phyloP scores from a whole-genome alignment of 345 rosid species.

The Dimocarpus longan region DNA sequence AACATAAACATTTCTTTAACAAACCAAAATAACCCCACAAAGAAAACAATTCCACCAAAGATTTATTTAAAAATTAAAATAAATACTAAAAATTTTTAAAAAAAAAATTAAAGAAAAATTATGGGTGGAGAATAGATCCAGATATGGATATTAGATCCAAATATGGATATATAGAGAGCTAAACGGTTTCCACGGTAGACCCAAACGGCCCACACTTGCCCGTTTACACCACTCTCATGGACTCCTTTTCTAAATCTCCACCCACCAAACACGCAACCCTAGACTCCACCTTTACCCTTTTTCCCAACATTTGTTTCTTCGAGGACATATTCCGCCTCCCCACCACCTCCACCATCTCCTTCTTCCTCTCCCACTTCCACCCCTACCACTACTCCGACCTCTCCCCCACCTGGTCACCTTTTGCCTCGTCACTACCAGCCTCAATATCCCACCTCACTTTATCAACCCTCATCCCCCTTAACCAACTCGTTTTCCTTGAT shows the following conservation, averaged over 20 bases:
- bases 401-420: slow-evolving; percentile 71
- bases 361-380: slow-evolving; percentile 94
- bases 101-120: too few species aligned
- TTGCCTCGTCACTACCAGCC: slow-evolving; percentile 52
- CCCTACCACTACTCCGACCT: slow-evolving; percentile 87
- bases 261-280: slow-evolving; percentile 28
- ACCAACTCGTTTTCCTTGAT: slow-evolving; percentile 47
- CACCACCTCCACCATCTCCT: slow-evolving; percentile 46
- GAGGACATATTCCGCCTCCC: slow-evolving; percentile 74
- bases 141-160: too few species aligned
- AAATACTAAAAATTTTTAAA: too few species aligned
- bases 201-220: too few species aligned
- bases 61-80: too few species aligned
- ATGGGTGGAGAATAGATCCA: too few species aligned
- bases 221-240: too few species aligned
- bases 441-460: slow-evolving; percentile 53
- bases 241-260: slow-evolving; percentile 11
- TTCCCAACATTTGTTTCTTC: slow-evolving; percentile 77
- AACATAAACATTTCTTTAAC: too few species aligned
- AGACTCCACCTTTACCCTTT: slow-evolving; percentile 29
- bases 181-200: too few species aligned
- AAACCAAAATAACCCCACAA: too few species aligned
- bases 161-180: too few species aligned
- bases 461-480: slow-evolving; percentile 52
- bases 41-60: too few species aligned